These are phyloP conservation scores for Ophiostoma sp. DNA, from an alignment of 2,329 filamentous ascomycete species.

Conservation along the genomic window DNA sequence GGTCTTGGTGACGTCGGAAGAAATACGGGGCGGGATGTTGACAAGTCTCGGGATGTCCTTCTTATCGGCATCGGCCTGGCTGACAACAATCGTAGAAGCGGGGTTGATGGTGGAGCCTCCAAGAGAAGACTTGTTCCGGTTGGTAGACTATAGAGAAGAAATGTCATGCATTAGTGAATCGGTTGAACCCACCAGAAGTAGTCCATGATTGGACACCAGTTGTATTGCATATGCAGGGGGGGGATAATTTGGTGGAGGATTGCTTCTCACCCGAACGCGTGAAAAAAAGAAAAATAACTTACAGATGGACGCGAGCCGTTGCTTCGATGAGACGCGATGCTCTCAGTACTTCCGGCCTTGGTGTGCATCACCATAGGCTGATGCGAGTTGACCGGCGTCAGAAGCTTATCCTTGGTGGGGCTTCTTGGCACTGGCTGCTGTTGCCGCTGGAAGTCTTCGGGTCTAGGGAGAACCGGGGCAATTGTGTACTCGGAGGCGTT, in stretches of 20 bases:
- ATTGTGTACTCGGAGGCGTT: slow-evolving; percentile 49
- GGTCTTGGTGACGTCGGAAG: slow-evolving; percentile 56
- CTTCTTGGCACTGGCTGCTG: slow-evolving; percentile 36
- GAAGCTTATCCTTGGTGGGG: slow-evolving; percentile 43
- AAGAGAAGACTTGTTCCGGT: slow-evolving; percentile 56
- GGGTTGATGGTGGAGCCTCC: slow-evolving; percentile 52
- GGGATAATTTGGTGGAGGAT: slow-evolving; percentile 22
- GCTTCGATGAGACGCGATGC: slow-evolving; percentile 59
- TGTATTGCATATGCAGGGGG: slow-evolving; percentile 3
- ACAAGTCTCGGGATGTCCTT: slow-evolving; percentile 57
- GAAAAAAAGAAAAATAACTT: slow-evolving; percentile 41
- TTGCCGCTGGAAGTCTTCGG: slow-evolving; percentile 38
- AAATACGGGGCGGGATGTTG: slow-evolving; percentile 61
- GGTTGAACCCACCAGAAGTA: background rate
- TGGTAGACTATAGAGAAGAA: slow-evolving; percentile 52
- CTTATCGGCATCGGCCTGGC: slow-evolving; percentile 40
- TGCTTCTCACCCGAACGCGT: slow-evolving; percentile 1
- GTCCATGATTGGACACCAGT: slow-evolving; percentile 46
- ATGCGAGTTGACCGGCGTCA: slow-evolving; percentile 36
- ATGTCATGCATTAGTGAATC: slow-evolving; percentile 50
- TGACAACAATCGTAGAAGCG: slow-evolving; percentile 44
- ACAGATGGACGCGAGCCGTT: slow-evolving; percentile 64
- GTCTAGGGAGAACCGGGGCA: slow-evolving; percentile 40
- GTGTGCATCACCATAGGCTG: slow-evolving; percentile 38
- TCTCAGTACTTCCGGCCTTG: slow-evolving; percentile 64